Percentiles rank a stretch among this genome's conserved stretches.
These are phyloP conservation scores for Xylaria palmicola DNA, from an alignment of 495 filamentous ascomycete genomes.

Conservation along the genomic window DNA sequence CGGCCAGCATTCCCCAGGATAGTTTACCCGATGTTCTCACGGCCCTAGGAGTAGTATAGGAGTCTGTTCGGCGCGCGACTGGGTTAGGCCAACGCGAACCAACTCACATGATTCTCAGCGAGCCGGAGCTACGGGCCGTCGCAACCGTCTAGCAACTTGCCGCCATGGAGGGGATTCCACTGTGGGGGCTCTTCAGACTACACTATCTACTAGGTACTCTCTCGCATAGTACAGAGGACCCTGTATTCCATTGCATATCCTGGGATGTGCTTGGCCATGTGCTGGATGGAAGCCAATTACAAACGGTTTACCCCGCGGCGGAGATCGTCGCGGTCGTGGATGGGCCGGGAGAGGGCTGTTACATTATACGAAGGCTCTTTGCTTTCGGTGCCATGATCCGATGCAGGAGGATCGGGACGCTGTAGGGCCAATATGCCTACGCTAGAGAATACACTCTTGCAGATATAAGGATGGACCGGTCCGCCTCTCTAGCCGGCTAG, in stretches of 20 bases:
- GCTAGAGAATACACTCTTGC: not conserved
- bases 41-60: too few species aligned
- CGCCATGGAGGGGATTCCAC: slow-evolving; percentile 28
- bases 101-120: slow-evolving; percentile 12
- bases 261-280: slow-evolving; percentile 20
- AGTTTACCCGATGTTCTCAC: slow-evolving; percentile 9
- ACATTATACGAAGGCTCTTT: slow-evolving; percentile 23
- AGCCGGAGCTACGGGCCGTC: slow-evolving; percentile 35
- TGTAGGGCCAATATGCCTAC: slow-evolving; percentile 13
- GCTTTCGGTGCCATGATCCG: slow-evolving; percentile 51
- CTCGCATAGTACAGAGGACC: slow-evolving; percentile 1
- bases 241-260: not conserved
- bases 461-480: slow-evolving; percentile 3
- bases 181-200: slow-evolving; percentile 20
- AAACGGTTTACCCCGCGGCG: slow-evolving; percentile 32
- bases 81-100: too few species aligned
- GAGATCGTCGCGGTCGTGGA: slow-evolving; percentile 31
- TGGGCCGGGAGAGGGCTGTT: slow-evolving; percentile 14
- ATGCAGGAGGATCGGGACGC: slow-evolving; percentile 44
- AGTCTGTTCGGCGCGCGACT: too few species aligned
- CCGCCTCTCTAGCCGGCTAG: not conserved
- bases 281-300: slow-evolving; percentile 22
- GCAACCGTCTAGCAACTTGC: slow-evolving; percentile 28
- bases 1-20: slow-evolving; percentile 13
- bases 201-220: too few species aligned